A percentile compares a stretch with the other conserved stretches of the same genome.
phyloP scores from a whole-genome alignment of 306 rosid genomes.

The Sphenostylis stenocarpa region DNA sequence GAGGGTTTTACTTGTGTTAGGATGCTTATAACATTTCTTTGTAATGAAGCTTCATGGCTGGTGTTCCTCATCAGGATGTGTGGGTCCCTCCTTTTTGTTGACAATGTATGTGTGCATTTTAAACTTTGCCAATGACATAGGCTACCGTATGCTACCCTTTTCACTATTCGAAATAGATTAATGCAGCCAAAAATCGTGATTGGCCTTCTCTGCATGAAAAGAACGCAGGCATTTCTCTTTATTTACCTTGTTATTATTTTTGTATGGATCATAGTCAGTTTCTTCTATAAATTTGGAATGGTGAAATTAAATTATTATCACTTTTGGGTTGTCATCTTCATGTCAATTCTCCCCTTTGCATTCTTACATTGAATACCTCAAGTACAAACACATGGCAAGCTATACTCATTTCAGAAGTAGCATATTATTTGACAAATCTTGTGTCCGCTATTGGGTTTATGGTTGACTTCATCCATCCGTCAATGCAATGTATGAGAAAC shows the following conservation, averaged over 20 bases:
- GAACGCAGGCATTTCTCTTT: not conserved
- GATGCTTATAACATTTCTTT: slow-evolving; percentile 12
- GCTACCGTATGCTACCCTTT: too few species aligned
- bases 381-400: slow-evolving; percentile 50
- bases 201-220: not conserved
- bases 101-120: not conserved
- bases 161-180: too few species aligned
- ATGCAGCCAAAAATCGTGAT: not conserved
- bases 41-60: slow-evolving; percentile 56
- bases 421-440: slow-evolving; percentile 55
- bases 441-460: slow-evolving; percentile 50
- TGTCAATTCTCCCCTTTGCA: slow-evolving; percentile 63
- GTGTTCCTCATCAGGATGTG: slow-evolving; percentile 21
- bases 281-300: not conserved
- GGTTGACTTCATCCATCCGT: slow-evolving; percentile 44
- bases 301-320: not conserved
- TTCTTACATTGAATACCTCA: slow-evolving; percentile 55
- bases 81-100: too few species aligned
- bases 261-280: not conserved
- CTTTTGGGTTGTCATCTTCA: slow-evolving; percentile 32
- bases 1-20: too few species aligned
- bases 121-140: not conserved
- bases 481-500: slow-evolving; percentile 5
- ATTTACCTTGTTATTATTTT: not conserved
- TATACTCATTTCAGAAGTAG: slow-evolving; percentile 52